Conservation (phyloP, 148 eudicot species). For the Fagopyrum homotropicum region DNA sequence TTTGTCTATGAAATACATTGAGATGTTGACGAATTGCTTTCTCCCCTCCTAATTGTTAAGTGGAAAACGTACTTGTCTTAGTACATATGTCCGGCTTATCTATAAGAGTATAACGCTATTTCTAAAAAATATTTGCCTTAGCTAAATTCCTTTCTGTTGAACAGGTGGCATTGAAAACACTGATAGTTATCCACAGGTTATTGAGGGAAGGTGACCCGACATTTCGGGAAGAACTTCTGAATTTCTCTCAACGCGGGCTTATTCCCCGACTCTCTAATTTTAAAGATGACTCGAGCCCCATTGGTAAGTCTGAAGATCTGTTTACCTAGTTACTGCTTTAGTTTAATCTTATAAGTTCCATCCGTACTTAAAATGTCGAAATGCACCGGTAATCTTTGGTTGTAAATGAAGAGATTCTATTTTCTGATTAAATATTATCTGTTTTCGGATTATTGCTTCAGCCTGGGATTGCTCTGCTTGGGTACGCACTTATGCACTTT, state of each 20-base stretch:
- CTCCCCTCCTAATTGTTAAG: background rate
- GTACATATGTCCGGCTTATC: background rate
- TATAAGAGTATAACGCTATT: background rate
- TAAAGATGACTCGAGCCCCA: constrained; percentile 96
- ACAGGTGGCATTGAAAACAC: constrained; percentile 94
- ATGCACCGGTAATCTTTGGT: background rate
- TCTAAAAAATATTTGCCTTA: background rate
- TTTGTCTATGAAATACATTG: background rate
- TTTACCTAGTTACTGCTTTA: constrained; percentile 6
- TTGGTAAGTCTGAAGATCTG: constrained; percentile 41
- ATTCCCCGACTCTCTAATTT: constrained; percentile 79
- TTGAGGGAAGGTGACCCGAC: constrained; percentile 97
- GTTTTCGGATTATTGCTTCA: constrained; percentile 20
- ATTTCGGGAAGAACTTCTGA: constrained; percentile 81
- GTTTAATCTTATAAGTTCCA: background rate
- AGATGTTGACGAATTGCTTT: background rate
- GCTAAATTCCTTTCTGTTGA: constrained; percentile 11
- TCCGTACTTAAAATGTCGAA: constrained; percentile 1
- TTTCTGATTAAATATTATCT: background rate
- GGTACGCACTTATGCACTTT: constrained; percentile 91
- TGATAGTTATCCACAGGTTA: constrained; percentile 81
- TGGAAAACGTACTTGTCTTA: background rate
- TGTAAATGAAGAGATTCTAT: background rate
- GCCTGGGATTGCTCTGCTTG: constrained; percentile 99
- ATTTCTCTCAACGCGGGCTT: constrained; percentile 77